phyloP scores from a whole-genome alignment of 116 monocot genomes.

The Trichopus zeylanicus region DNA sequence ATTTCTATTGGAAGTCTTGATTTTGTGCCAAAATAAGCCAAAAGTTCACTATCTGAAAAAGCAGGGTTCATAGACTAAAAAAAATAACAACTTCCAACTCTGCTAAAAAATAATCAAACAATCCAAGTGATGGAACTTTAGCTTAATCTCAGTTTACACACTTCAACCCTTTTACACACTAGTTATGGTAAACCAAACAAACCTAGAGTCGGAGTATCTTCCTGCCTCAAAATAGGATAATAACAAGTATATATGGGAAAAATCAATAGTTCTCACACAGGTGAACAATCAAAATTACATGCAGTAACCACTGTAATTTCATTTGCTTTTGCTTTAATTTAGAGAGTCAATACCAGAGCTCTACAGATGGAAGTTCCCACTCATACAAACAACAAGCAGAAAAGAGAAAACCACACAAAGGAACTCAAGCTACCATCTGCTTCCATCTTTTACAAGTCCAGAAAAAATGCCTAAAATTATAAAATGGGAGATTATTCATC shows the following conservation, averaged over 20 bases:
- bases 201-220: background rate
- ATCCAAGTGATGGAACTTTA: too few species aligned
- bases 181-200: too few species aligned
- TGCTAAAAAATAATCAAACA: too few species aligned
- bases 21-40: too few species aligned
- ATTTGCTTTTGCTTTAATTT: background rate
- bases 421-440: background rate
- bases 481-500: background rate
- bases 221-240: background rate
- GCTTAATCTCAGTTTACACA: too few species aligned
- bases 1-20: too few species aligned
- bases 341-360: background rate
- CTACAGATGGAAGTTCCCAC: too few species aligned
- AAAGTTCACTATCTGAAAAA: too few species aligned
- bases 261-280: background rate
- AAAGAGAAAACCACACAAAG: background rate
- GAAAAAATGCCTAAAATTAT: background rate
- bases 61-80: too few species aligned
- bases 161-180: too few species aligned
- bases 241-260: too few species aligned
- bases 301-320: background rate
- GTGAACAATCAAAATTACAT: background rate
- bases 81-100: too few species aligned
- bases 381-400: background rate
- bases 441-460: background rate